phyloP scores from a whole-genome alignment of 495 filamentous ascomycete species.

The Aspergillus ostianus region DNA sequence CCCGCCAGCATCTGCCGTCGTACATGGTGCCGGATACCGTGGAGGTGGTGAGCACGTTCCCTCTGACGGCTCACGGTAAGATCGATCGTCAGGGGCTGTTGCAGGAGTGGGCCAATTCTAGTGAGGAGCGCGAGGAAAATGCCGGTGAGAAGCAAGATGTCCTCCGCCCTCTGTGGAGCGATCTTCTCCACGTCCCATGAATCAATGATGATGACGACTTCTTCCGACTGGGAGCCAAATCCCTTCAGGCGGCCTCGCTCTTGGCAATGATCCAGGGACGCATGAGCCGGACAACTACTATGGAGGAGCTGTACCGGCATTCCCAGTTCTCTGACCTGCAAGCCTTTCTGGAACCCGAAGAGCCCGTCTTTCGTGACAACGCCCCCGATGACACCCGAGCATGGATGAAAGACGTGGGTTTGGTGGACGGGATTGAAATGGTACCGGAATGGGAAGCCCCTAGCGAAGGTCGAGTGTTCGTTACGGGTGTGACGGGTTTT shows the following conservation, averaged over 20 bases:
- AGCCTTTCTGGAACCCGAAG: background rate
- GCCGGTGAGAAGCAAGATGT: background rate
- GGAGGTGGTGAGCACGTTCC: background rate
- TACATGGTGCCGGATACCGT: constrained; percentile 7
- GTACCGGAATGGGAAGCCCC: constrained; percentile 10
- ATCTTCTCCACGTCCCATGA: background rate
- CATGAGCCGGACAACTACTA: background rate
- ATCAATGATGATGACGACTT: constrained; percentile 8
- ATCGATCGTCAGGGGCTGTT: constrained; percentile 7
- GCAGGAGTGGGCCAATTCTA: background rate
- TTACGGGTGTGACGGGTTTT: constrained; percentile 20
- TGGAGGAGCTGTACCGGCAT: constrained; percentile 3
- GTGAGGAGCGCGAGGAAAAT: background rate
- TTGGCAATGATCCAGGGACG: constrained; percentile 1
- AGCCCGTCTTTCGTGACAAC: background rate
- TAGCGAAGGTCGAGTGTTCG: constrained; percentile 10
- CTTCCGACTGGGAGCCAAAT: constrained; percentile 2
- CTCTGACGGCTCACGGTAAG: constrained; percentile 4
- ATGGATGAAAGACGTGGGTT: constrained; percentile 5
- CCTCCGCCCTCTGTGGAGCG: background rate
- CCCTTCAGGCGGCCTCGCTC: constrained; percentile 9
- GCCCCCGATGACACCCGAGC: constrained; percentile 2
- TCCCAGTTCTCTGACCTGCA: background rate
- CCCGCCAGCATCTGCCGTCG: background rate
- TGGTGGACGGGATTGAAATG: constrained; percentile 3